Percentiles rank a stretch among this genome's conserved stretches.
Evolutionary conservation across 2,329 filamentous ascomycete species (phyloP).

Genomic region (Stenocarpella maydis): DNA sequence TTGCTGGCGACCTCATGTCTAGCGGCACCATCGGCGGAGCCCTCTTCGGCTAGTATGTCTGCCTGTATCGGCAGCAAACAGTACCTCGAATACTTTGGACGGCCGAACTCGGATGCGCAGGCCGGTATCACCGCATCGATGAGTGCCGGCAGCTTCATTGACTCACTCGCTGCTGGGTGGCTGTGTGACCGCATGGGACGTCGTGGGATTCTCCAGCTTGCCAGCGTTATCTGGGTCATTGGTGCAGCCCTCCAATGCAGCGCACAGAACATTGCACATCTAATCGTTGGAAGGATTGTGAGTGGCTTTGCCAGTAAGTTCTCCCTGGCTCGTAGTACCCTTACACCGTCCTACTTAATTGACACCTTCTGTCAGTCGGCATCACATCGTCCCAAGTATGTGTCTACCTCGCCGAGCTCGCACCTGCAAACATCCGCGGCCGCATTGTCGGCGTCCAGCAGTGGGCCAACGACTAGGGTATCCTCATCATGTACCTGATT

Average conservation of each 20-base stretch:
- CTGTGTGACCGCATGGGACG: conserved; percentile 60
- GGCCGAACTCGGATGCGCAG: conserved; percentile 57
- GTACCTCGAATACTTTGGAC: conserved; percentile 34
- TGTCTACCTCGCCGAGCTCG: conserved; percentile 75
- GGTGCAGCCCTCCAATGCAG: conserved; percentile 35
- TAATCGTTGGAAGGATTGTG: conserved; percentile 75
- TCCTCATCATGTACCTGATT: conserved; percentile 58
- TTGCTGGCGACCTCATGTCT: conserved; percentile 1
- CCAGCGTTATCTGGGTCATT: conserved; percentile 56
- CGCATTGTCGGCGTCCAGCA: conserved; percentile 72
- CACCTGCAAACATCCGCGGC: conserved; percentile 64
- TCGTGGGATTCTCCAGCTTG: conserved; percentile 57
- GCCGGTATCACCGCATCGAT: conserved; percentile 78
- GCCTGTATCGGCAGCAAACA: conserved; percentile 64
- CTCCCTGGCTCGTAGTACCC: neutral
- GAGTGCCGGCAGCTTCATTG: conserved; percentile 76
- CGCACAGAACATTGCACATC: conserved; percentile 69
- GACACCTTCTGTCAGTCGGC: conserved; percentile 62
- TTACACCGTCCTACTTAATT: neutral
- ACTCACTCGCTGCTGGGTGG: conserved; percentile 59
- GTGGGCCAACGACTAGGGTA: conserved; percentile 76
- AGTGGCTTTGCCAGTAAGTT: conserved; percentile 62
- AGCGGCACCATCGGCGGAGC: conserved; percentile 62
- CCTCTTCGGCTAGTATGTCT: conserved; percentile 81
- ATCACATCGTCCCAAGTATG: conserved; percentile 77